phyloP scores from a whole-genome alignment of 306 rosid species.

The Prunus padus region DNA sequence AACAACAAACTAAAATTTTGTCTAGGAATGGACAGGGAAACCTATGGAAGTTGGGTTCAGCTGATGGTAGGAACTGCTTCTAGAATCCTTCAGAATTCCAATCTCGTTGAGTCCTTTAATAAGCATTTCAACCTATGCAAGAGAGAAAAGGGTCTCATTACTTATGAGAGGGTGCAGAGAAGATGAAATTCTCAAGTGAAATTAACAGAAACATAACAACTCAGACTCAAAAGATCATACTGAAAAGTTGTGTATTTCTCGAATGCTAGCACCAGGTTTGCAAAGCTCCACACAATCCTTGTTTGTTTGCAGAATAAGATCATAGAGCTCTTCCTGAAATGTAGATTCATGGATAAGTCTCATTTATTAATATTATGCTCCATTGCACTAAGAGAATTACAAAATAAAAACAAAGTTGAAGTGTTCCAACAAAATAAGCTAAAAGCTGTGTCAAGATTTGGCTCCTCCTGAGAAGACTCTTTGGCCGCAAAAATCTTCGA shows the following conservation, averaged over 20 bases:
- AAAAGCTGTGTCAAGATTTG: not conserved
- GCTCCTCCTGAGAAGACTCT: not conserved
- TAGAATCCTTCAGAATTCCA: constrained; percentile 58
- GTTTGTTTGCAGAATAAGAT: constrained; percentile 74
- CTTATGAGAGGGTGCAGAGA: not conserved
- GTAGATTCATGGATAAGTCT: constrained; percentile 12
- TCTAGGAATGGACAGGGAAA: constrained; percentile 24
- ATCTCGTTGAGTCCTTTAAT: constrained; percentile 75
- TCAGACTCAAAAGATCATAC: constrained; percentile 35
- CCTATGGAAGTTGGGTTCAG: constrained; percentile 97
- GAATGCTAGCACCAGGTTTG: constrained; percentile 77
- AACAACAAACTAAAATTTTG: constrained; percentile 10
- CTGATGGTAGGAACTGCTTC: constrained; percentile 63
- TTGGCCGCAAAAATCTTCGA: not conserved
- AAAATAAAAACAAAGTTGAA: not conserved
- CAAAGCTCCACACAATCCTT: constrained; percentile 83
- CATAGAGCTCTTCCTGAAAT: constrained; percentile 86
- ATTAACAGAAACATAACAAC: not conserved
- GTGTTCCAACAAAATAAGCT: not conserved
- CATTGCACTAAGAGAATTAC: not conserved
- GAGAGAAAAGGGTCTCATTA: not conserved
- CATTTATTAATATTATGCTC: not conserved
- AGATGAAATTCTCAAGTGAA: constrained; percentile 6
- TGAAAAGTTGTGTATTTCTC: constrained; percentile 75
- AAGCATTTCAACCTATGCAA: constrained; percentile 70